Percentiles rank a stretch among this genome's conserved stretches.
phyloP scores from a whole-genome alignment of 140 eudicot genomes.

The Flaveria floridana region DNA sequence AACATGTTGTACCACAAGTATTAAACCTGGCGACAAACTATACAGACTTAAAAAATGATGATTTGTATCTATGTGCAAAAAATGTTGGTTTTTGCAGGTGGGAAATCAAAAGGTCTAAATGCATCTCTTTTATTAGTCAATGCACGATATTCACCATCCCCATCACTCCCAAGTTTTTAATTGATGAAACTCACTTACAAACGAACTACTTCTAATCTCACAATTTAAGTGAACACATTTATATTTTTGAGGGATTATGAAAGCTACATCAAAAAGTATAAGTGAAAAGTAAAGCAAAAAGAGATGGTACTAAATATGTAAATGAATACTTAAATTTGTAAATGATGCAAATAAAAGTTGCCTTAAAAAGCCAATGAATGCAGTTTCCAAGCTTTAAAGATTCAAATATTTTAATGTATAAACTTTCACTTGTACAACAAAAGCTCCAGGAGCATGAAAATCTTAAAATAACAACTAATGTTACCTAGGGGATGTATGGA shows the following conservation, averaged over 20 bases:
- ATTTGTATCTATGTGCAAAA: background rate
- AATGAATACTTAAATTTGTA: background rate
- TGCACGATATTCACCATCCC: background rate
- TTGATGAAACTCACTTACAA: background rate
- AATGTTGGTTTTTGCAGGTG: background rate
- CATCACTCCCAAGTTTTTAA: background rate
- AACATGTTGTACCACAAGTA: background rate
- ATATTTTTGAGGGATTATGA: background rate
- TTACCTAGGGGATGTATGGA: background rate
- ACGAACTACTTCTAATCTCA: background rate
- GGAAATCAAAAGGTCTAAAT: background rate
- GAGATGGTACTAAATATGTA: background rate
- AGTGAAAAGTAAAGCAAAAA: background rate
- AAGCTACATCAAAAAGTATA: background rate
- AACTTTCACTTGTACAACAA: background rate
- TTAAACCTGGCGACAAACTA: background rate
- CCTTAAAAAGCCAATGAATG: background rate
- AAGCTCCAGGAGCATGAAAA: background rate
- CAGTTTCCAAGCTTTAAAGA: background rate
- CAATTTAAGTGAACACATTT: background rate
- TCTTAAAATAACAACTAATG: background rate
- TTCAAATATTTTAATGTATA: background rate
- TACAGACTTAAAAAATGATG: too few relatives aligned
- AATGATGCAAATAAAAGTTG: slow-evolving; percentile 12
- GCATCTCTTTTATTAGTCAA: background rate